Base-by-base conservation (phyloP, 805 yeast species). In the Lipomyces starkeyi region DNA sequence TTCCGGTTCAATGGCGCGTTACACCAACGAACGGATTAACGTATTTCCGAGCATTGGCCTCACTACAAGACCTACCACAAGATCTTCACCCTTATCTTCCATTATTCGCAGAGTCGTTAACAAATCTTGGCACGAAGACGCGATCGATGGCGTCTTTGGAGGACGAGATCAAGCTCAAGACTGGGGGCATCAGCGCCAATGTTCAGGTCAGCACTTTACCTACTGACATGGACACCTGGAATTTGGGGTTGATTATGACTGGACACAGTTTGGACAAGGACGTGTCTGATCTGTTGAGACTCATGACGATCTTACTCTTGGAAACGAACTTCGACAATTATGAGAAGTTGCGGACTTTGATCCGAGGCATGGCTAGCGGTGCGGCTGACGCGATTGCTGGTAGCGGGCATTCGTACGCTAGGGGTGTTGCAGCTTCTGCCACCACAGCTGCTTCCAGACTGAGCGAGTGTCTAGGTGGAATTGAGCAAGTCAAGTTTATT, bases 321-420 rank as follows among this genome's bases (percentile, higher is more conserved):
- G 85, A 87, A 55, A 92, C 97, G 0, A 86, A 89, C 73, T 90
- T 91, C 74, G 76, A 77, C 27, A 86, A 87, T 67, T 80, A 87
- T 60, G 89, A 87, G 63, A 94, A 93, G 75, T 81, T 95, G 67
- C 82, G 86, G 66, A 86, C 90, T 0, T 81, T 95, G 74, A 86
- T 95, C 55, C 90, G 90, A 74, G 85, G 89, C 54, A 78, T 89
- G 74, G 89, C 91, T 0, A 88, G 93, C 43, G 93, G 91, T 73
- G 91, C 91, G 74, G 81, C 91, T 66, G 88, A 93, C 74, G 82
- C 85, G 6, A 87, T 95, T 62, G 93, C 97, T 9, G 95, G 93
- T 66, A 82, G 90, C 65, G 99, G 99, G 0, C 98, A 95, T 76
- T 81, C 88, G 1, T 93, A 85, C 78, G 97, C 98, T 2, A 84